A percentile compares a stretch with the other conserved stretches of the same genome.
These are phyloP conservation scores for Rhizopogon roseolus DNA, from an alignment of 768 basidiomycete genomes.

Conservation along the genomic window DNA sequence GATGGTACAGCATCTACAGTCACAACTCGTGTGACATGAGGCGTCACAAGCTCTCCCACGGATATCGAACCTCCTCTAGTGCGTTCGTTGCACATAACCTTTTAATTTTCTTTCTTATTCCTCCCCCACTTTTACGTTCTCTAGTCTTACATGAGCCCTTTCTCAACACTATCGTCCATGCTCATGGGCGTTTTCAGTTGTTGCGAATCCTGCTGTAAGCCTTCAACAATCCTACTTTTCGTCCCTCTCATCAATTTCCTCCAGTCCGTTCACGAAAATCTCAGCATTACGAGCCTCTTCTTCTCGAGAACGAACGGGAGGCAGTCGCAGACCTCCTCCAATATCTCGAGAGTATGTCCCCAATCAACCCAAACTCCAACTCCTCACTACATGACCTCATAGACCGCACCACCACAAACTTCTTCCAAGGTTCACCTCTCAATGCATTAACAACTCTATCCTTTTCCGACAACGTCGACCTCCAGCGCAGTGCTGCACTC, in stretches of 20 bases:
- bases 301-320: conserved; percentile 92
- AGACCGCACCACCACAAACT: conserved; percentile 99
- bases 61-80: neutral
- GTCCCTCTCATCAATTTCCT: conserved; percentile 15
- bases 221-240: conserved; percentile 3
- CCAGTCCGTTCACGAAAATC: conserved; percentile 79
- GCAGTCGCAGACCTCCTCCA: conserved; percentile 97
- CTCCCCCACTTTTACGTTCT: conserved; percentile 5
- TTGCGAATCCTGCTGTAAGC: conserved; percentile 80
- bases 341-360: conserved; percentile 86
- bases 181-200: conserved; percentile 79
- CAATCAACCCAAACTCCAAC: conserved; percentile 2
- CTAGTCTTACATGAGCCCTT: neutral
- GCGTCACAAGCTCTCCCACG: conserved; percentile 17
- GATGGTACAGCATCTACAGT: too few species aligned
- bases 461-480: conserved; percentile 98
- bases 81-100: conserved; percentile 3
- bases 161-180: conserved; percentile 2
- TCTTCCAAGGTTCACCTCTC: conserved; percentile 92
- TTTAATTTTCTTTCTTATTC: conserved; percentile 11
- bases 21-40: neutral
- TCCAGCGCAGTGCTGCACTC: conserved; percentile 95
- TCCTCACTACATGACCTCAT: conserved; percentile 5
- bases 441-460: conserved; percentile 93
- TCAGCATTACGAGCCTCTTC: conserved; percentile 81